Percentiles rank a stretch among this genome's conserved stretches.
Evolutionary conservation across 768 basidiomycete species (phyloP).

Genomic region (Lactarius pseudohatsudake): DNA sequence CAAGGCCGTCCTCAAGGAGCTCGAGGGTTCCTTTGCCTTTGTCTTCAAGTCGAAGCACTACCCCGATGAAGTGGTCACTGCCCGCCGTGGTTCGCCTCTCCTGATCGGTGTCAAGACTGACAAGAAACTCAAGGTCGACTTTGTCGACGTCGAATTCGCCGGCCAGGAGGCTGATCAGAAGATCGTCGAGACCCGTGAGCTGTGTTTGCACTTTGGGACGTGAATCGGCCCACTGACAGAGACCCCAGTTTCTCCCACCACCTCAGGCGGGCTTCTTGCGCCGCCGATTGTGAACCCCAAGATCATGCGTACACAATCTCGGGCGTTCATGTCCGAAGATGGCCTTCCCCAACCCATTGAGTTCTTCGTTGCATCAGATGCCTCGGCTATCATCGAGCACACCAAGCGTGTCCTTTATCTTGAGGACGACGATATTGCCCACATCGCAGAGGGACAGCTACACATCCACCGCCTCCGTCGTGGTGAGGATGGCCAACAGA

Average conservation of each 20-base stretch:
- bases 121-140: constrained; percentile 99
- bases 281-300: constrained; percentile 68
- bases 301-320: constrained; percentile 89
- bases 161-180: constrained; percentile 62
- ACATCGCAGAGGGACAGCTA: constrained; percentile 94
- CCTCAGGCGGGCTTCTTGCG: constrained; percentile 63
- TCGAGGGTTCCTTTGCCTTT: constrained; percentile 98
- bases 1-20: constrained; percentile 95
- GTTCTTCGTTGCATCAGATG: constrained; percentile 98
- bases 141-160: constrained; percentile 96
- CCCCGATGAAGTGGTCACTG: constrained; percentile 94
- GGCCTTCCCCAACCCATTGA: constrained; percentile 98
- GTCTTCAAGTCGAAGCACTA: constrained; percentile 97
- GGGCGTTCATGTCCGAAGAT: constrained; percentile 98
- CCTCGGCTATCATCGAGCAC: constrained; percentile 94
- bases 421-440: constrained; percentile 98
- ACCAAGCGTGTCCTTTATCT: constrained; percentile 98
- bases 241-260: constrained; percentile 38
- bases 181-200: constrained; percentile 44
- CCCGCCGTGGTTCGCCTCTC: constrained; percentile 95
- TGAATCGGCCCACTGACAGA: constrained; percentile 37
- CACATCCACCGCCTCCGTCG: constrained; percentile 98
- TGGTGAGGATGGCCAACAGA: constrained; percentile 67
- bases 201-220: background rate
- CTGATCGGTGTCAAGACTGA: constrained; percentile 99